Percentiles rank a stretch among this genome's conserved stretches.
Conservation (phyloP, 768 basidiomycete species). For the Crassisporium funariophilum region DNA sequence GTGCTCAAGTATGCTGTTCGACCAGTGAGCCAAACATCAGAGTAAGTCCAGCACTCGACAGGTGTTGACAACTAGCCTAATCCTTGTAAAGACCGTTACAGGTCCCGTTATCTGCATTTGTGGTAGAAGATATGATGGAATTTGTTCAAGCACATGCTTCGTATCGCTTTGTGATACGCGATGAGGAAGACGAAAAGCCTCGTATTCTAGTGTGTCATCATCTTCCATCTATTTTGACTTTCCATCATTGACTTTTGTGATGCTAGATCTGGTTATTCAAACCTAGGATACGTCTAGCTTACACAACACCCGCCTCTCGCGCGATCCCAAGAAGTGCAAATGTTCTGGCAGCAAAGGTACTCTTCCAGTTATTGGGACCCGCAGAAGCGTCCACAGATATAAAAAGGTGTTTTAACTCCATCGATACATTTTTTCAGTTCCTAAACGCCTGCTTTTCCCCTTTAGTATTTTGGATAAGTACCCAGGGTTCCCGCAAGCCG, state of each 20-base stretch:
- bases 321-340: conserved; percentile 63
- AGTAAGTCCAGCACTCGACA: conserved; percentile 46
- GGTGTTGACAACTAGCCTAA: background rate
- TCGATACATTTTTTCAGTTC: background rate
- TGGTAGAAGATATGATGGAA: conserved; percentile 90
- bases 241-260: conserved; percentile 1
- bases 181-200: conserved; percentile 83
- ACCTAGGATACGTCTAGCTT: conserved; percentile 80
- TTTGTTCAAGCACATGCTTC: conserved; percentile 90
- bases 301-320: conserved; percentile 56
- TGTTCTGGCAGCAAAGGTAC: conserved; percentile 76
- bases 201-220: conserved; percentile 67
- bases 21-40: conserved; percentile 58
- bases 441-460: conserved; percentile 5
- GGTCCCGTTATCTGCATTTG: conserved; percentile 81
- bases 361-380: conserved; percentile 79
- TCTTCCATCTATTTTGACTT: background rate
- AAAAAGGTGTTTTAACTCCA: conserved; percentile 44
- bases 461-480: conserved; percentile 64
- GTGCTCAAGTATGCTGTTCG: conserved; percentile 85
- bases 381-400: conserved; percentile 53
- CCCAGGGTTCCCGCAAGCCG: conserved; percentile 86
- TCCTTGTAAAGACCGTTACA: conserved; percentile 36
- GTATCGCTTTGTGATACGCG: conserved; percentile 86
- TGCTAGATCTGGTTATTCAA: conserved; percentile 93